A percentile compares a stretch with the other conserved stretches of the same genome.
phyloP scores from a whole-genome alignment of 75 land plant genomes.

The Pinus taeda region DNA sequence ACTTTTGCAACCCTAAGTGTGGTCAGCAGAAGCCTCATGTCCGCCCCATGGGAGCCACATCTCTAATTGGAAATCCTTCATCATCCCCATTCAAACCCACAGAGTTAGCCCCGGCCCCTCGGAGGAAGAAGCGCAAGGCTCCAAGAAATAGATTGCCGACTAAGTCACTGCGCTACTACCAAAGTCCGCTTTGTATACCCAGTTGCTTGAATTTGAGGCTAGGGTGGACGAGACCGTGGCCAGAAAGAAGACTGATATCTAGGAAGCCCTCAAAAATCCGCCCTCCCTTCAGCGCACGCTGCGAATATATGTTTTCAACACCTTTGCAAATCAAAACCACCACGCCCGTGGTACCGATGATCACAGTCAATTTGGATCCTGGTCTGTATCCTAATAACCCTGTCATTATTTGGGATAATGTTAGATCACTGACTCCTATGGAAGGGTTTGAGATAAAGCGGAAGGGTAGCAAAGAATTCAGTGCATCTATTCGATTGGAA shows the following conservation, averaged over 20 bases:
- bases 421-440: conserved; percentile 67
- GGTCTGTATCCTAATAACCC: conserved; percentile 81
- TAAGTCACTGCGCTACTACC: conserved; percentile 88
- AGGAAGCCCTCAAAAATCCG: conserved; percentile 79
- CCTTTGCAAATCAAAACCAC: conserved; percentile 73
- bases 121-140: conserved; percentile 83
- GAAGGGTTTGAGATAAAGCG: conserved; percentile 98
- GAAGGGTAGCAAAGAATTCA: conserved; percentile 87
- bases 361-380: conserved; percentile 82
- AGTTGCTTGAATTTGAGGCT: conserved; percentile 93
- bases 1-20: conserved; percentile 27
- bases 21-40: conserved; percentile 25
- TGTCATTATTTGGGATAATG: conserved; percentile 83
- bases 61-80: conserved; percentile 7
- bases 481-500: conserved; percentile 70
- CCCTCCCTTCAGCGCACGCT: conserved; percentile 84
- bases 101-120: conserved; percentile 76
- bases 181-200: conserved; percentile 94
- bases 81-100: conserved; percentile 52
- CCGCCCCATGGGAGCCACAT: conserved; percentile 21
- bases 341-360: not conserved
- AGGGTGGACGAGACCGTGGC: conserved; percentile 85
- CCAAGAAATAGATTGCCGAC: conserved; percentile 84
- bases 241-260: conserved; percentile 86
- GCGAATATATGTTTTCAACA: conserved; percentile 92